Evolutionary conservation across 2,329 filamentous ascomycete species (phyloP).

Genomic region (Penicillium sp.): DNA sequence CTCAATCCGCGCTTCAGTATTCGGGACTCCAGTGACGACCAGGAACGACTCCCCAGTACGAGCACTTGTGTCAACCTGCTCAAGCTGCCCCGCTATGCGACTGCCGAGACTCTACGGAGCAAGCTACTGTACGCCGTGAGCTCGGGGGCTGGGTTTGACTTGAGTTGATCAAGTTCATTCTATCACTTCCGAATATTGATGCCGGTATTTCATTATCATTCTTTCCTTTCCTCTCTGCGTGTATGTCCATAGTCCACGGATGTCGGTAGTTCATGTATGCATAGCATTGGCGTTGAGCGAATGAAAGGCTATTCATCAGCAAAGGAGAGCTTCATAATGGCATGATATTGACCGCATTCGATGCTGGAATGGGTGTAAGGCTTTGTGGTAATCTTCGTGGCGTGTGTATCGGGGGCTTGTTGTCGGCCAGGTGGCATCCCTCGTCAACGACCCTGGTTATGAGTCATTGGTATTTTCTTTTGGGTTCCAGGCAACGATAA

Average conservation of each 20-base stretch:
- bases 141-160: constrained; percentile 88
- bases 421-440: too few relatives aligned
- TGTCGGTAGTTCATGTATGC: constrained; percentile 19
- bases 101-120: constrained; percentile 65
- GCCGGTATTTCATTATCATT: neutral
- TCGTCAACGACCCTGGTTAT: too few relatives aligned
- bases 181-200: neutral
- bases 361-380: neutral
- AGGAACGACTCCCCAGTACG: constrained; percentile 81
- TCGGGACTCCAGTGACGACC: constrained; percentile 75
- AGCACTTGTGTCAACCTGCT: constrained; percentile 95
- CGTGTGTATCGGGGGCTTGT: too few relatives aligned
- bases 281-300: constrained; percentile 35
- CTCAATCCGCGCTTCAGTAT: constrained; percentile 87
- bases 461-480: too few relatives aligned
- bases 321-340: neutral
- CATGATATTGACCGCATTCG: neutral
- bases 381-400: too few relatives aligned
- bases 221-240: constrained; percentile 7
- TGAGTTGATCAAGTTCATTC: constrained; percentile 43
- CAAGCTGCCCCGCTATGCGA: constrained; percentile 82
- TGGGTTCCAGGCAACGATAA: too few relatives aligned
- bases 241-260: constrained; percentile 1
- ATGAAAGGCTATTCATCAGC: constrained; percentile 20
- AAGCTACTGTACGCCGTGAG: constrained; percentile 90